Base-by-base conservation (phyloP, 2,329 filamentous ascomycete genomes). In the Ophiostoma ulmi region DNA sequence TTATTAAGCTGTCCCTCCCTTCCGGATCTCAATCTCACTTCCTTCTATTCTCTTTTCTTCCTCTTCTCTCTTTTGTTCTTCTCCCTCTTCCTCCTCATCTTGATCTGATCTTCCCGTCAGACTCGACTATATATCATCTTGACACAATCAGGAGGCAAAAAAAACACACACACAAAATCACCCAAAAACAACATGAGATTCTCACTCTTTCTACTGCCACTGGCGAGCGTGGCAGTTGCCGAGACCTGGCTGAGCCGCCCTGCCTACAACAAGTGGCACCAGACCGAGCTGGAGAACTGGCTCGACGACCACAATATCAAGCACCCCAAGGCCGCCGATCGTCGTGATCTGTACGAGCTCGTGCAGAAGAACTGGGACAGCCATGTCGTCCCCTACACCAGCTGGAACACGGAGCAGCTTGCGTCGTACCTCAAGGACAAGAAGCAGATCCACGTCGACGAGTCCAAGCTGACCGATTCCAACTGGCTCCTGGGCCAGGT, bases 251-350 rank as follows among this genome's bases (percentile, higher is more conserved):
- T 97, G 78, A 88, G 87, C 78, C 95, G 93, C 81, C 84, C 92
- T 78, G 94, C 90, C 20, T 98, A 98, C 85, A 97, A 98, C 83
- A 97, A 95, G 80, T 99, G 95, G 95, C 94, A 98, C 77, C 90
- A 98, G 84, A 97, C 92, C 31, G 95, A 99, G 85, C 88, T 99
- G 39, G 94, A 99, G 83, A 88, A 94, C 77, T 99, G 95, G 95
- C 88, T 99, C 68, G 91, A 91, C 39, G 95, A 99, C 79, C 87
- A 98, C 82, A 88, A 94, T 79, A 85, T 99, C 71, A 93, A 94
- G 11, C 93, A 97, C 79, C 93, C 95, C n/a, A 90, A 88, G 13
- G 88, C 94, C 13, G 89, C 94, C 67, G 93, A 97, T 81, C 93
- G 95, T 77, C 97, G 95, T 81, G 93, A 97, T 75, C 89, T 99